Evolutionary conservation across 1,284 basidiomycete species (phyloP), one percentile per base, ranked within the genome.

Genomic region (Apiotrichum gamsii): DNA sequence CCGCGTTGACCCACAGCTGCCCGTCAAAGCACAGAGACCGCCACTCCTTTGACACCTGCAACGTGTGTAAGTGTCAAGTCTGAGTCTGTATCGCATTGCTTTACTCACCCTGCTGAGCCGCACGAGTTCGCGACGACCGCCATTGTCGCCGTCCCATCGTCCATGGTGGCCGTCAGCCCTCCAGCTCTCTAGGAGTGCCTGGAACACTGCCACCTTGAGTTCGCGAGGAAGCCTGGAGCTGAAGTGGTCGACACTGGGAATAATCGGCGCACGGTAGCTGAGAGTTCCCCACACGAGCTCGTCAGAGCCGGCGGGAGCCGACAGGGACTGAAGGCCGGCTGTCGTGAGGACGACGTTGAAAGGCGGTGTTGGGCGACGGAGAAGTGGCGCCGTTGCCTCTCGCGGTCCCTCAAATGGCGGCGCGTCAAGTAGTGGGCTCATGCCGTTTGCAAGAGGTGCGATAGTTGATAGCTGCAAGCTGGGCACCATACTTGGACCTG

Each of bases 11-110:
- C 90, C 91, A 95, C 15, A 94, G 77, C 64, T 90, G 85, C 8
- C 90, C 90, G 65, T 95, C 91, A 55, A 85, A 82, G 37, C 84
- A 82, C 25, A 93, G 80, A 6, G 74, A 65, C 43, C 79, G 81
- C 90, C 90, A 96, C 4, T 76, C 64, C 63, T 80, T 85, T 16
- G 85, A 93, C 1, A 95, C 88, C 87, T 93, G 64, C 25, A 6
- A 11, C 8, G 25, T 28, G 6, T 6, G 25, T 11, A 28, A 6
- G 11, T 6, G 6, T 6, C 8, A 6, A 28, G 25, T 28, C 25
- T 28, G 25, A 6, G 25, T 6, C 25, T n/a, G n/a, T n/a, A n/a
- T n/a, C n/a, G n/a, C n/a, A n/a, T n/a, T n/a, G n/a, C n/a, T n/a
- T n/a, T 43, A 73, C 81, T 71, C 68, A 93, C 90, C 74, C 85